Conservation (phyloP, 163 green algal species). For the Chlamydomonas reinhardtii region DNA sequence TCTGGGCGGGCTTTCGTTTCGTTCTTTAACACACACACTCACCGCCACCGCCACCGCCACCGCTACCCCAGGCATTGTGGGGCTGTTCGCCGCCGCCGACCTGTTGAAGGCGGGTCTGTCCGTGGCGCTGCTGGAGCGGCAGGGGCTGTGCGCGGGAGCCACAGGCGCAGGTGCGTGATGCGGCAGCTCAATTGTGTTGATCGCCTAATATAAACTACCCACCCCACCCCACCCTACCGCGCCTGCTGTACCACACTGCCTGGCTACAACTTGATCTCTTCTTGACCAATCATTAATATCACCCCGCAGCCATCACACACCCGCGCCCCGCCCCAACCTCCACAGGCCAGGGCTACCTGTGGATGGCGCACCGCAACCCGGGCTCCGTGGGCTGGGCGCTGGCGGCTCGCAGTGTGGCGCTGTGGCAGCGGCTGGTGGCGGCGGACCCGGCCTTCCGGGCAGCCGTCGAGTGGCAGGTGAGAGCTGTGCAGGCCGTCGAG, state of each 20-base stretch:
- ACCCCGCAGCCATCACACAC: too few species aligned
- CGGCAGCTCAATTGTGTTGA: too few species aligned
- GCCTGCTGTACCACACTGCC: too few species aligned
- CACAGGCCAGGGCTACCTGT: conserved; percentile 85
- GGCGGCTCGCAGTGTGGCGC: conserved; percentile 62
- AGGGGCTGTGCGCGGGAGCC: conserved; percentile 68
- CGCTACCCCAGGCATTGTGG: conserved; percentile 78
- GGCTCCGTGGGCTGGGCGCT: conserved; percentile 66
- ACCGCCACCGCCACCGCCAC: too few species aligned
- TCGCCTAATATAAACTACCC: too few species aligned
- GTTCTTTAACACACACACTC: too few species aligned
- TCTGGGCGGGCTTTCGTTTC: too few species aligned
- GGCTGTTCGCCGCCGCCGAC: conserved; percentile 60
- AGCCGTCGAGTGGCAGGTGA: conserved; percentile 74
- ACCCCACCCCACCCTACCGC: too few species aligned
- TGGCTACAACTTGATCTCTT: too few species aligned
- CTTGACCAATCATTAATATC: too few species aligned
- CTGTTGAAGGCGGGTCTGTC: conserved; percentile 61
- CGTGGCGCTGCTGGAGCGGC: conserved; percentile 68
- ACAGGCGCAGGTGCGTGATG: conserved; percentile 69
- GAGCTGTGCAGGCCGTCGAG: not conserved
- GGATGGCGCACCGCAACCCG: conserved; percentile 76
- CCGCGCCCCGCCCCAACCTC: too few species aligned
- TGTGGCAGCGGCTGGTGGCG: conserved; percentile 68
- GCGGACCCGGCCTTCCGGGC: not conserved